Evolutionary conservation across 1,284 basidiomycete genomes (phyloP).

Genomic region (Cystobasidiaceae sp.): DNA sequence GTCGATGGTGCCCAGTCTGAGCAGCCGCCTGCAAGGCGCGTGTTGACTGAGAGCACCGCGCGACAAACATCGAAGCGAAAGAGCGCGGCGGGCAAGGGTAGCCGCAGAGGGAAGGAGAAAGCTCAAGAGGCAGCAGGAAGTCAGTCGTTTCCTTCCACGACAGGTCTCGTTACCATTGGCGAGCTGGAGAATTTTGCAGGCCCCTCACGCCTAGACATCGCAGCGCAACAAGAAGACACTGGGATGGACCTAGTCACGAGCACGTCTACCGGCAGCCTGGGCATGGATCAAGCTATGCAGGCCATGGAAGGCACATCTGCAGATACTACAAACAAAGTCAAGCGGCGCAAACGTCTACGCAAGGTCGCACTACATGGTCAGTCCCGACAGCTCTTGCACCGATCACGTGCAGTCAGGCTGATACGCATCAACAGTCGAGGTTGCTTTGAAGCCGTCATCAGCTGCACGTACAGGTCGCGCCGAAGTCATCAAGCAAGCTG

Average conservation of each 20-base stretch:
- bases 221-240: not conserved
- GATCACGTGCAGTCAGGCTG: constrained; percentile 1
- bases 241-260: constrained; percentile 22
- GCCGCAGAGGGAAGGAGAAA: no score
- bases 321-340: not conserved
- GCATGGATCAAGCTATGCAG: not conserved
- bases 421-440: constrained; percentile 13
- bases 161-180: no score
- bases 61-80: no score
- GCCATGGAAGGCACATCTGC: not conserved
- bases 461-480: not conserved
- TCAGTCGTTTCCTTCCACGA: no score
- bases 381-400: not conserved
- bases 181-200: no score
- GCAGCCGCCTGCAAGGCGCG: no score
- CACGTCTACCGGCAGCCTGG: constrained; percentile 22
- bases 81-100: no score
- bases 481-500: constrained; percentile 14
- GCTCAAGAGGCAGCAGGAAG: no score
- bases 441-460: constrained; percentile 6
- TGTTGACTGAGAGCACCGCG: no score
- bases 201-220: no score
- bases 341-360: not conserved
- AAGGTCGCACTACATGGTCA: constrained; percentile 3
- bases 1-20: no score